A percentile compares a stretch with the other conserved stretches of the same genome.
phyloP scores from a whole-genome alignment of 441 rosid genomes.

The Kokia cookei region DNA sequence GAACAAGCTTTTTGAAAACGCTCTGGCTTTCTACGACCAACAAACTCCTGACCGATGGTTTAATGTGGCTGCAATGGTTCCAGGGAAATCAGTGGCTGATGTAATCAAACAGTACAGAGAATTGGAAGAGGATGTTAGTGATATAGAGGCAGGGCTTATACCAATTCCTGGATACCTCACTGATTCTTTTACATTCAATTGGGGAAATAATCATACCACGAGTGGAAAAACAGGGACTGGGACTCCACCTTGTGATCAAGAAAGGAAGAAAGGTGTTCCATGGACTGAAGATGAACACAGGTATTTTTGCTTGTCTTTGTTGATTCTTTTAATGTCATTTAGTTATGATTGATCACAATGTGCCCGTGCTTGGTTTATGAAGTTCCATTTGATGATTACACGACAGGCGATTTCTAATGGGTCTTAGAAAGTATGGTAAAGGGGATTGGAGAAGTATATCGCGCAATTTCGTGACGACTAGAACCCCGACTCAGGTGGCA shows the following conservation, averaged over 20 bases:
- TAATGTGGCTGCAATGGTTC: conserved; percentile 78
- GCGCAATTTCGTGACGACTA: conserved; percentile 67
- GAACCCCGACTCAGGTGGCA: conserved; percentile 95
- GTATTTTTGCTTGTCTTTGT: conserved; percentile 20
- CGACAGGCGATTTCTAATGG: conserved; percentile 84
- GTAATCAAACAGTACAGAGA: conserved; percentile 84
- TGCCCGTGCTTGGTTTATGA: neutral
- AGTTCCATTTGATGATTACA: conserved; percentile 3
- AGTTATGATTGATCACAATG: neutral
- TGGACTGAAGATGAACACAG: conserved; percentile 99
- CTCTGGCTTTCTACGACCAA: conserved; percentile 73
- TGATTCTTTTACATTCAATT: conserved; percentile 79
- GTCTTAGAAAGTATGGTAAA: conserved; percentile 85
- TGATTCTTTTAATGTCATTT: neutral
- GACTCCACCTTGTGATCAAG: conserved; percentile 61
- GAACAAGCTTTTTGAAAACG: conserved; percentile 88
- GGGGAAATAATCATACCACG: conserved; percentile 51
- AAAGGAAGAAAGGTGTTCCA: conserved; percentile 94
- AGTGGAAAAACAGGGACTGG: conserved; percentile 60
- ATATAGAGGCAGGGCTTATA: conserved; percentile 89
- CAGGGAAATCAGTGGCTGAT: conserved; percentile 85
- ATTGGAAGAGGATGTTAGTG: conserved; percentile 83
- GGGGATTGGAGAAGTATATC: conserved; percentile 98
- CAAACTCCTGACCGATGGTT: conserved; percentile 90
- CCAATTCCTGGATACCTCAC: conserved; percentile 73